A percentile compares a stretch with the other conserved stretches of the same genome.
Conservation (phyloP, 352 stramenopile species). For the Pythium aquatile region DNA sequence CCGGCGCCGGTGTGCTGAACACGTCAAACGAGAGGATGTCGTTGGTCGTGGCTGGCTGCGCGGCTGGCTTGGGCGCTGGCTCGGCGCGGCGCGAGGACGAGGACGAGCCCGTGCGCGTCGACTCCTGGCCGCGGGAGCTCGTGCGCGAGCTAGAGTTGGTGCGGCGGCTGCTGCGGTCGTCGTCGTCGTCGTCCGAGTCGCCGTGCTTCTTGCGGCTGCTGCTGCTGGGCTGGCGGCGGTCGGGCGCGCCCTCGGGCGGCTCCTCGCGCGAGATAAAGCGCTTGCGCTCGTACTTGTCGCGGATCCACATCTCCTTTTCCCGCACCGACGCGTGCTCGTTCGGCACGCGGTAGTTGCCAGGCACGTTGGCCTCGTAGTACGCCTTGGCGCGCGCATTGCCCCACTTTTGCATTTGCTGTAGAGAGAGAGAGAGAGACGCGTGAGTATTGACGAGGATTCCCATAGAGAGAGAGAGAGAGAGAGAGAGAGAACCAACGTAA, state of each 20-base stretch:
- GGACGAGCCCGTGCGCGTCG: slow-evolving; percentile 26
- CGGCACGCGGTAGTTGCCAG: slow-evolving; percentile 69
- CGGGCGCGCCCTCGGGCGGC: slow-evolving; percentile 17
- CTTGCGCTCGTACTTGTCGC: slow-evolving; percentile 90
- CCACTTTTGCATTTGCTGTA: slow-evolving; percentile 89
- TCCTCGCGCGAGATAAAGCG: slow-evolving; percentile 66
- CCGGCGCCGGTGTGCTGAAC: slow-evolving; percentile 40
- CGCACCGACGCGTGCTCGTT: slow-evolving; percentile 78
- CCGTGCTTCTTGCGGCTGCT: slow-evolving; percentile 38
- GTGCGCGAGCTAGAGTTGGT: slow-evolving; percentile 41
- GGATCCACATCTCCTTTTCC: slow-evolving; percentile 91
- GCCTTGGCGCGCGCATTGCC: slow-evolving; percentile 88
- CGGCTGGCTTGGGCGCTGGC: slow-evolving; percentile 24
- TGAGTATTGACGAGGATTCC: too few relatives aligned
- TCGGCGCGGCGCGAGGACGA: slow-evolving; percentile 36
- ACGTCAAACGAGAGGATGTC: slow-evolving; percentile 79
- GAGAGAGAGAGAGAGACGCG: too few relatives aligned
- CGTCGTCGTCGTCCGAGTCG: slow-evolving; percentile 37
- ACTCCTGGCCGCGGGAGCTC: slow-evolving; percentile 21
- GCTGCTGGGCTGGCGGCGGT: slow-evolving; percentile 20
- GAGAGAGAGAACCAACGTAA: too few relatives aligned
- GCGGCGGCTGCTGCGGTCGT: slow-evolving; percentile 35
- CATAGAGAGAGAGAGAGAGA: too few relatives aligned
- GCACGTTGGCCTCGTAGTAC: slow-evolving; percentile 88
- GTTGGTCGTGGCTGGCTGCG: slow-evolving; percentile 31